These are phyloP conservation scores for Rhizopus stolonifer DNA, from an alignment of 371 early-diverging fungal species.

Conservation along the genomic window DNA sequence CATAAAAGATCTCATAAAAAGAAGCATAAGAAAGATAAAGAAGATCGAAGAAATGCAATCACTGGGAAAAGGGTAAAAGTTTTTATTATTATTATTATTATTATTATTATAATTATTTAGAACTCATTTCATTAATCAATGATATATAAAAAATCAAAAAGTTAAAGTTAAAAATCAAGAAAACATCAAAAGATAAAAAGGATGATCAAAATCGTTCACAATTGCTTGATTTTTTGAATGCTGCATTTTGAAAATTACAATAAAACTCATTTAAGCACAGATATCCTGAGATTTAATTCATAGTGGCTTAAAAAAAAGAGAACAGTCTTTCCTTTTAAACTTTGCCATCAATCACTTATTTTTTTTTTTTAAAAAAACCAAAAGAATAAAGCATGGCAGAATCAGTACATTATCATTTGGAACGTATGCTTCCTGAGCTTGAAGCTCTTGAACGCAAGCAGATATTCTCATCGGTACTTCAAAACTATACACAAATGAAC, in stretches of 20 bases:
- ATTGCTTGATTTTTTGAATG: slow-evolving; percentile 31
- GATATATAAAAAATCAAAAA: neutral
- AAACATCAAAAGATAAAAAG: slow-evolving; percentile 29
- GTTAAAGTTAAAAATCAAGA: slow-evolving; percentile 36
- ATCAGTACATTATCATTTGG: slow-evolving; percentile 84
- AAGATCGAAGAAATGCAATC: slow-evolving; percentile 26
- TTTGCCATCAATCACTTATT: neutral
- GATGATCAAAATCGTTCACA: slow-evolving; percentile 35
- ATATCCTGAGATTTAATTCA: slow-evolving; percentile 9
- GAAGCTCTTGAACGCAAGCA: slow-evolving; percentile 81
- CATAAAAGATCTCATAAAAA: slow-evolving; percentile 6
- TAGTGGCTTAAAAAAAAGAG: neutral
- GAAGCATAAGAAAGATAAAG: slow-evolving; percentile 10
- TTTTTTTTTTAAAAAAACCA: slow-evolving; percentile 6
- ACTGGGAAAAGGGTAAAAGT: slow-evolving; percentile 39
- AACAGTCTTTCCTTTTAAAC: neutral
- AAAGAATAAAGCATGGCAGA: slow-evolving; percentile 95
- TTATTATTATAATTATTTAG: no score
- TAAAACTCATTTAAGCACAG: no score
- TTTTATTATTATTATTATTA: no score
- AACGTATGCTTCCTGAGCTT: slow-evolving; percentile 92
- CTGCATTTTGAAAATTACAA: slow-evolving; percentile 42
- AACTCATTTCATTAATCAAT: neutral
- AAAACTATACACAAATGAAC: neutral
- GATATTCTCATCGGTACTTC: slow-evolving; percentile 58